A percentile compares a stretch with the other conserved stretches of the same genome.
These are phyloP conservation scores for Gynostemma pentaphyllum DNA, from an alignment of 306 rosid species.

Conservation along the genomic window DNA sequence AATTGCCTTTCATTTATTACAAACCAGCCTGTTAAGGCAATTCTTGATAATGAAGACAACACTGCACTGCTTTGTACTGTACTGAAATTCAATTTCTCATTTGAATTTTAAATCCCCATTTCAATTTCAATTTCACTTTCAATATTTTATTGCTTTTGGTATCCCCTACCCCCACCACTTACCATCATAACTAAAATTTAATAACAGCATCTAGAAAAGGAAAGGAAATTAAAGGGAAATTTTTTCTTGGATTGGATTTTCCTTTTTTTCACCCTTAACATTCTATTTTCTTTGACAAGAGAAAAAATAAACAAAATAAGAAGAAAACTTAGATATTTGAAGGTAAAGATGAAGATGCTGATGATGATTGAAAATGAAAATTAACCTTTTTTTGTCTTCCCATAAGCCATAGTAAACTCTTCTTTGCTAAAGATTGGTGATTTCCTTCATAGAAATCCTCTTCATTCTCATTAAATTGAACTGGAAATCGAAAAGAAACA, in stretches of 20 bases:
- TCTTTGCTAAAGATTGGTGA: constrained; percentile 81
- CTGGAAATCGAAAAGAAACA: constrained; percentile 59
- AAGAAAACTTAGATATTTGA: constrained; percentile 25
- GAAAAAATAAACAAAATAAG: not conserved
- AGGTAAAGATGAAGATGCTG: constrained; percentile 26
- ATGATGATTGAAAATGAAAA: constrained; percentile 29
- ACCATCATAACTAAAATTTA: not conserved
- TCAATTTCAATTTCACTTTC: not conserved
- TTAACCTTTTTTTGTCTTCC: constrained; percentile 87
- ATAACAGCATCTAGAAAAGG: too few species aligned
- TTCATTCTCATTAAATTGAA: constrained; percentile 30
- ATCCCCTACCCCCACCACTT: not conserved
- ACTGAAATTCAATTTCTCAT: not conserved
- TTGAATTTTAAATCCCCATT: not conserved
- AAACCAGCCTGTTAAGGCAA: not conserved
- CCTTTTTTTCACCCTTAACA: too few species aligned
- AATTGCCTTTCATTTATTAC: not conserved
- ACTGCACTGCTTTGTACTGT: too few species aligned
- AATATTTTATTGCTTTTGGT: not conserved
- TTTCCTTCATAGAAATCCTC: constrained; percentile 44
- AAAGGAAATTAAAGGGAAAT: too few species aligned
- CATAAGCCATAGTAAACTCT: constrained; percentile 78
- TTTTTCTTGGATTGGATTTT: too few species aligned
- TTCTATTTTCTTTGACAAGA: not conserved
- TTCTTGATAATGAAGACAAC: too few species aligned